phyloP scores from a whole-genome alignment of 495 filamentous ascomycete species.

The Astrothelium subdiscretum region DNA sequence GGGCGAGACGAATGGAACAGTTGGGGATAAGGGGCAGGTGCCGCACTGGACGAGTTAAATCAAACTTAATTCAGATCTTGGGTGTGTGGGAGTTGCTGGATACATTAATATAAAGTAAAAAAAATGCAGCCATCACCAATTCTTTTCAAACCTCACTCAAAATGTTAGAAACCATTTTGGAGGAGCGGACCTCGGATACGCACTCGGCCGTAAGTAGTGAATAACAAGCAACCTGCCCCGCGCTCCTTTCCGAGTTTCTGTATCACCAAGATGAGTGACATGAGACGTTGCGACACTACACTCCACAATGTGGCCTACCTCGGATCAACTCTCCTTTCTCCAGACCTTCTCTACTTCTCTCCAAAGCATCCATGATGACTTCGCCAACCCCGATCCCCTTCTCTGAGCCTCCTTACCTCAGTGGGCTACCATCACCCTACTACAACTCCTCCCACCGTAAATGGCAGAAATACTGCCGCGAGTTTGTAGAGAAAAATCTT shows the following conservation, averaged over 20 bases:
- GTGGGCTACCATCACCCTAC: slow-evolving; percentile 58
- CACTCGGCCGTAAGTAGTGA: no score
- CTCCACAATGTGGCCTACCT: no score
- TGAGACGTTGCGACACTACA: no score
- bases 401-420: slow-evolving; percentile 61
- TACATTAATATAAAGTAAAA: no score
- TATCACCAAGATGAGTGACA: neutral
- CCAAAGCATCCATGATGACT: slow-evolving; percentile 5
- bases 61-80: neutral
- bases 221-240: no score
- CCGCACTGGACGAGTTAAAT: slow-evolving; percentile 18
- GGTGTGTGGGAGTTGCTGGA: no score
- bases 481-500: slow-evolving; percentile 50
- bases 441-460: slow-evolving; percentile 46
- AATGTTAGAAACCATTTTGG: neutral
- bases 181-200: no score
- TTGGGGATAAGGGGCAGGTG: slow-evolving; percentile 19
- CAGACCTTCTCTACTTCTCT: neutral
- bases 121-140: no score
- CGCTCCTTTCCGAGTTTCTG: neutral
- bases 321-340: neutral
- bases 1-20: slow-evolving; percentile 59
- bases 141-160: no score
- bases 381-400: slow-evolving; percentile 43
- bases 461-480: slow-evolving; percentile 59